A percentile compares a stretch with the other conserved stretches of the same genome.
Conservation (phyloP, 805 yeast species). For the Candida awuae region DNA sequence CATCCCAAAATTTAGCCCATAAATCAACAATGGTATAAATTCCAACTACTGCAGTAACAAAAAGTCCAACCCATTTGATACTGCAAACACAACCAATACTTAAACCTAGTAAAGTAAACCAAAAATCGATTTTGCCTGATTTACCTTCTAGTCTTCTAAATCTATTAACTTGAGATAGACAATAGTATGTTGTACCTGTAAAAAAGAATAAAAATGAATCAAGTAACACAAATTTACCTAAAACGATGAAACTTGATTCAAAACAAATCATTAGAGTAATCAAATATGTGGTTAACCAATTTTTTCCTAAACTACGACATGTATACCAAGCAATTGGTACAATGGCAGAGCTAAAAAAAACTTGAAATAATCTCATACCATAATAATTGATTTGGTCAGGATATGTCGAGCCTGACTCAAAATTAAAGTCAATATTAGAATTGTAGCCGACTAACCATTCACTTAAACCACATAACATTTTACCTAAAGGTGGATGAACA, state of each 20-base stretch:
- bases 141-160: conserved; percentile 35
- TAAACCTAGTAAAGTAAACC: conserved; percentile 57
- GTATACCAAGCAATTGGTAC: conserved; percentile 69
- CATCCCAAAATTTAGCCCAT: conserved; percentile 85
- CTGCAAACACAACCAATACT: conserved; percentile 79
- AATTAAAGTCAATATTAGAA: conserved; percentile 39
- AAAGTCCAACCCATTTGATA: conserved; percentile 80
- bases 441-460: conserved; percentile 47
- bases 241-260: conserved; percentile 61
- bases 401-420: conserved; percentile 56
- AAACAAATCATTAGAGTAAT: conserved; percentile 55
- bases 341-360: conserved; percentile 55
- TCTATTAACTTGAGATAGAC: conserved; percentile 48
- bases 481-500: conserved; percentile 96
- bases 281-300: conserved; percentile 46
- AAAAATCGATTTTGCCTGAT: conserved; percentile 35
- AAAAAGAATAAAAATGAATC: conserved; percentile 74
- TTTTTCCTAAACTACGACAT: conserved; percentile 49
- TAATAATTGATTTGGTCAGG: conserved; percentile 56
- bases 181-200: conserved; percentile 60
- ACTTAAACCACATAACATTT: conserved; percentile 81
- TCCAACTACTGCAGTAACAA: conserved; percentile 83
- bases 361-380: conserved; percentile 66
- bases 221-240: conserved; percentile 66
- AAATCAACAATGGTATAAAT: conserved; percentile 81